A percentile compares a stretch with the other conserved stretches of the same genome.
These are phyloP conservation scores for Heracleum sosnowskyi DNA, from an alignment of 129 eudicot species.

Conservation along the genomic window DNA sequence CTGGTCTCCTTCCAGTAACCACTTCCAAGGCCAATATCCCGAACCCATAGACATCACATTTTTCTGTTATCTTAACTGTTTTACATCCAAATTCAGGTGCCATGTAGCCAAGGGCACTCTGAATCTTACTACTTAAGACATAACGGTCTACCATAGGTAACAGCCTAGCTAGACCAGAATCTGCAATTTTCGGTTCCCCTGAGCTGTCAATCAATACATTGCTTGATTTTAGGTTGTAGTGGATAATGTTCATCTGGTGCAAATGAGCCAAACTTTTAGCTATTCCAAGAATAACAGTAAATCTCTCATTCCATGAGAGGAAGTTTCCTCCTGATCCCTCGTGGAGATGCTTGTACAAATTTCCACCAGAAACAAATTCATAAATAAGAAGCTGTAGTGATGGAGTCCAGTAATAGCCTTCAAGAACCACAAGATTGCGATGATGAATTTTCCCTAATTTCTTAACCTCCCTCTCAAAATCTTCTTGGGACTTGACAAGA, in stretches of 20 bases:
- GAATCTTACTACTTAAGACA: conserved; percentile 82
- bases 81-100: conserved; percentile 94
- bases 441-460: conserved; percentile 73
- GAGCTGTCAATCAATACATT: conserved; percentile 63
- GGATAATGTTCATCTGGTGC: conserved; percentile 70
- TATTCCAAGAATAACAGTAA: conserved; percentile 60
- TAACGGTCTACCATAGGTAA: conserved; percentile 85
- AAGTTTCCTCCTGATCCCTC: conserved; percentile 53
- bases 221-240: conserved; percentile 89
- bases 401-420: conserved; percentile 95
- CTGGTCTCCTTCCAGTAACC: conserved; percentile 80
- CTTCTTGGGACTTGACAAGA: conserved; percentile 90
- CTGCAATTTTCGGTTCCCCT: conserved; percentile 79
- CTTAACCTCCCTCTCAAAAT: conserved; percentile 80
- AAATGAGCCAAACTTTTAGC: conserved; percentile 80
- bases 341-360: conserved; percentile 74
- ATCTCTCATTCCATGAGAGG: conserved; percentile 83
- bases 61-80: conserved; percentile 81
- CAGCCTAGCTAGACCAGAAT: conserved; percentile 74
- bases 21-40: conserved; percentile 78
- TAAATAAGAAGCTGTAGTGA: conserved; percentile 81
- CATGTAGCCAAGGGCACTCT: conserved; percentile 97
- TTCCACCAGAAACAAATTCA: conserved; percentile 82
- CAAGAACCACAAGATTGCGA: conserved; percentile 68
- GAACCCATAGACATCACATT: conserved; percentile 92